Conservation (phyloP, 2,329 filamentous ascomycete genomes). For the Fusarium anthophilum region DNA sequence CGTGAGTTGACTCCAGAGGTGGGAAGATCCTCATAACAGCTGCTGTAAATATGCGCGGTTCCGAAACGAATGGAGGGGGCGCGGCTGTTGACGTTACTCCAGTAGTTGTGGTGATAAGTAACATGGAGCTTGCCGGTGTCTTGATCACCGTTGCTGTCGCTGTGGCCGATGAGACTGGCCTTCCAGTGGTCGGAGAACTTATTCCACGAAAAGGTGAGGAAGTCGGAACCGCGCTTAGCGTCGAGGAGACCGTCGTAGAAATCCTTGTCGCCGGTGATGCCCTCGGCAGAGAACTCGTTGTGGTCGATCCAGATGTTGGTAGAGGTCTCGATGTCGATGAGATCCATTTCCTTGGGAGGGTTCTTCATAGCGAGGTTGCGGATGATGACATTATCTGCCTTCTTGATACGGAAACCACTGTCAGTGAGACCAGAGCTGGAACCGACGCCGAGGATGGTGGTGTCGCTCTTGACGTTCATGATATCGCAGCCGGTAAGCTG, state of each 20-base stretch:
- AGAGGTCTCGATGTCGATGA: slow-evolving; percentile 53
- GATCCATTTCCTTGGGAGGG: slow-evolving; percentile 56
- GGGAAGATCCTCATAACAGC: slow-evolving; percentile 56
- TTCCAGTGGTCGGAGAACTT: slow-evolving; percentile 62
- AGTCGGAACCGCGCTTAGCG: slow-evolving; percentile 66
- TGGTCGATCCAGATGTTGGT: slow-evolving; percentile 67
- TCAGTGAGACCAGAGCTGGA: slow-evolving; percentile 49
- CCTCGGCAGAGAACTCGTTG: slow-evolving; percentile 61
- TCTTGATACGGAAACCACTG: slow-evolving; percentile 56
- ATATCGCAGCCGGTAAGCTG: slow-evolving; percentile 51
- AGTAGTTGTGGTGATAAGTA: slow-evolving; percentile 67
- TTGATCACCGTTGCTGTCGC: slow-evolving; percentile 59
- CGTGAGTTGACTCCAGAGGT: slow-evolving; percentile 63
- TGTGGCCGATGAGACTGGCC: slow-evolving; percentile 67
- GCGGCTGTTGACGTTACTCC: slow-evolving; percentile 64
- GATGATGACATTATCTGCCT: slow-evolving; percentile 60
- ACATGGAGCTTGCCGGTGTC: slow-evolving; percentile 65
- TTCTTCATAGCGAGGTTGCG: slow-evolving; percentile 60
- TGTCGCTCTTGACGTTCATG: slow-evolving; percentile 57
- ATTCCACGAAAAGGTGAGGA: slow-evolving; percentile 51
- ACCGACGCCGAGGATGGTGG: slow-evolving; percentile 59
- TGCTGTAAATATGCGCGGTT: slow-evolving; percentile 67
- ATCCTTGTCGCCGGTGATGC: slow-evolving; percentile 65
- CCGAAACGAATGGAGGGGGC: slow-evolving; percentile 62
- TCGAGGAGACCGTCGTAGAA: slow-evolving; percentile 70